A percentile compares a stretch with the other conserved stretches of the same genome.
These are phyloP conservation scores for Teunomyces gatunensis DNA, from an alignment of 805 yeast species.

Conservation along the genomic window DNA sequence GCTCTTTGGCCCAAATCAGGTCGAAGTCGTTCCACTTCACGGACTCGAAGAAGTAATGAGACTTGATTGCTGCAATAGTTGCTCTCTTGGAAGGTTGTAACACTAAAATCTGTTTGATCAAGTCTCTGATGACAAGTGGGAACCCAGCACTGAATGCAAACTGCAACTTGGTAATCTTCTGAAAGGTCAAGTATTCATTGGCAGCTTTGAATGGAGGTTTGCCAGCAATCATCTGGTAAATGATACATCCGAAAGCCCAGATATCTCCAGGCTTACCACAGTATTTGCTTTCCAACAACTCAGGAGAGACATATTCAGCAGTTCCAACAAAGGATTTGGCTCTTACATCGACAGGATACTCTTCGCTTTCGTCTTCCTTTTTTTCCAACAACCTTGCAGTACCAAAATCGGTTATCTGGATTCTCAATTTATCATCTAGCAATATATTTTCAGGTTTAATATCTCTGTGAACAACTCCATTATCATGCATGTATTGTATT, in stretches of 20 bases:
- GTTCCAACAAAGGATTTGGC: conserved; percentile 86
- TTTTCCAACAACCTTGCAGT: conserved; percentile 73
- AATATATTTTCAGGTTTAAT: conserved; percentile 81
- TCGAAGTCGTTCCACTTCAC: conserved; percentile 66
- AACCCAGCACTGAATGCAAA: conserved; percentile 68
- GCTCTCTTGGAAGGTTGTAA: conserved; percentile 70
- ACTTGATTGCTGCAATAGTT: conserved; percentile 53
- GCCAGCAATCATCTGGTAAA: conserved; percentile 63
- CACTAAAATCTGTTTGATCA: conserved; percentile 64
- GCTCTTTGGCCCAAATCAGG: conserved; percentile 63
- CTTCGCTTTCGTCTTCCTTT: conserved; percentile 42
- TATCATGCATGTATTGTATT: conserved; percentile 64
- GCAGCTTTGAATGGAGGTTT: conserved; percentile 81
- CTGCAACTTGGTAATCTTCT: conserved; percentile 75
- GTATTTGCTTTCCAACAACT: conserved; percentile 67
- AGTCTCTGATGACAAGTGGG: conserved; percentile 60
- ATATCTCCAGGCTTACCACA: conserved; percentile 60
- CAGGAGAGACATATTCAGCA: conserved; percentile 83
- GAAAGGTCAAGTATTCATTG: conserved; percentile 78
- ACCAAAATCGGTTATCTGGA: conserved; percentile 80
- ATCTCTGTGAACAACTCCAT: conserved; percentile 79
- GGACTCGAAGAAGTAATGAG: conserved; percentile 67
- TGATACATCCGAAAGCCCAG: conserved; percentile 62
- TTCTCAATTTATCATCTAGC: conserved; percentile 55
- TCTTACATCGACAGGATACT: conserved; percentile 62